Conservation (phyloP, 1,139 yeast genomes). For the Meyerozyma smithsonii region DNA sequence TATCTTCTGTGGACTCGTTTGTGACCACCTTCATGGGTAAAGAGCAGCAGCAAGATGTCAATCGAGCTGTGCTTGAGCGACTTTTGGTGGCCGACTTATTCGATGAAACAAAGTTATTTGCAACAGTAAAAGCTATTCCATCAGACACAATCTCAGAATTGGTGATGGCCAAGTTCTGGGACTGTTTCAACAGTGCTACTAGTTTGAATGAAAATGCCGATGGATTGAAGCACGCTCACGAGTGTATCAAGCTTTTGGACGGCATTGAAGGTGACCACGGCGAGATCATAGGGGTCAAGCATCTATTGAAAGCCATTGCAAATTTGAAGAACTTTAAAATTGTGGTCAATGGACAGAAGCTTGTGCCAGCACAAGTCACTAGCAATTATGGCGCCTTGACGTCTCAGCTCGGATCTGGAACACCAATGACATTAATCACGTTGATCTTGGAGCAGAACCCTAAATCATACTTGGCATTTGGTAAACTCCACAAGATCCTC, state of each 20-base stretch:
- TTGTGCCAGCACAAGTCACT: conserved; percentile 27
- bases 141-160: conserved; percentile 17
- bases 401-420: conserved; percentile 11
- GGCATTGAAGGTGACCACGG: conserved; percentile 10
- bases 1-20: conserved; percentile 21
- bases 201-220: conserved; percentile 48
- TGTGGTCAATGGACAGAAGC: conserved; percentile 5
- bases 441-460: conserved; percentile 52
- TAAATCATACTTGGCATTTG: conserved; percentile 46
- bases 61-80: conserved; percentile 32
- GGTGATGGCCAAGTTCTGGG: conserved; percentile 46
- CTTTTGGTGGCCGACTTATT: conserved; percentile 35
- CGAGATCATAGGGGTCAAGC: conserved; percentile 23
- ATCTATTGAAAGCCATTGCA: conserved; percentile 24
- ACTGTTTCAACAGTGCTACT: conserved; percentile 44
- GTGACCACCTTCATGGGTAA: conserved; percentile 21
- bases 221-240: conserved; percentile 36
- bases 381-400: conserved; percentile 17
- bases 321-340: conserved; percentile 32
- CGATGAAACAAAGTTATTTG: conserved; percentile 21
- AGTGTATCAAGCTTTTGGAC: conserved; percentile 36
- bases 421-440: conserved; percentile 27
- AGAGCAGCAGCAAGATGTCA: conserved; percentile 21
- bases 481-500: conserved; percentile 37
- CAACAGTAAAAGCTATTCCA: conserved; percentile 12